Evolutionary conservation across 805 yeast genomes (phyloP).

Genomic region (Lachancea sp.): DNA sequence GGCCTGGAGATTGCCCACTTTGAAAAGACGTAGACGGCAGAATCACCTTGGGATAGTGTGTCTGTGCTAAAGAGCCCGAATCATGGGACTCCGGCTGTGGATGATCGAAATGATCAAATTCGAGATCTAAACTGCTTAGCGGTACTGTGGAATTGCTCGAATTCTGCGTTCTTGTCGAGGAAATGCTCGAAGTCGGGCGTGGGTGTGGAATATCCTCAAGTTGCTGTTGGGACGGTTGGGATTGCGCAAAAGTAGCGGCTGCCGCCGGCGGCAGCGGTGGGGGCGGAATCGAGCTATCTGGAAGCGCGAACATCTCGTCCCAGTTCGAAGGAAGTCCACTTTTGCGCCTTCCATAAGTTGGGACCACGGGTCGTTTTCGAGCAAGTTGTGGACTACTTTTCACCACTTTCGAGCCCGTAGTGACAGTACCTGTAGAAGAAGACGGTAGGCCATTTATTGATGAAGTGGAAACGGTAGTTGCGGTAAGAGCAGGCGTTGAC

Average conservation of each 20-base stretch:
- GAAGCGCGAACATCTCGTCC: conserved; percentile 28
- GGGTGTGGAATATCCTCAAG: background rate
- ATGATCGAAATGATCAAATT: background rate
- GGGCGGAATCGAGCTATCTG: conserved; percentile 21
- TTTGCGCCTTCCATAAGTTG: conserved; percentile 12
- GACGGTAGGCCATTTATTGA: background rate
- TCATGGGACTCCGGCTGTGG: background rate
- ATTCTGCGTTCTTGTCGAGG: conserved; percentile 2
- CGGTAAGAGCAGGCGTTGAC: conserved; percentile 14
- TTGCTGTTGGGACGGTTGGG: conserved; percentile 1
- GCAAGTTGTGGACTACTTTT: conserved; percentile 29
- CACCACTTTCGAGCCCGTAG: conserved; percentile 24
- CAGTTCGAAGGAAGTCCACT: conserved; percentile 13
- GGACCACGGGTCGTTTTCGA: conserved; percentile 13
- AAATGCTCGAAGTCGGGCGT: background rate
- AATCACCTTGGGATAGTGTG: conserved; percentile 24
- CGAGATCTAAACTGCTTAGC: background rate
- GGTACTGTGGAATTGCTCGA: background rate
- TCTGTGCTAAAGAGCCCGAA: conserved; percentile 18
- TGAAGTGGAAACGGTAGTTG: conserved; percentile 10
- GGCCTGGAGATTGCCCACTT: conserved; percentile 6
- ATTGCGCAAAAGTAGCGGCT: conserved; percentile 1
- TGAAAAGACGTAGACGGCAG: conserved; percentile 18
- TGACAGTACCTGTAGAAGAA: background rate
- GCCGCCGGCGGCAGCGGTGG: conserved; percentile 9